A percentile compares a stretch with the other conserved stretches of the same genome.
Conservation (phyloP, 768 basidiomycete species). For the Holtermannia corniformis region DNA sequence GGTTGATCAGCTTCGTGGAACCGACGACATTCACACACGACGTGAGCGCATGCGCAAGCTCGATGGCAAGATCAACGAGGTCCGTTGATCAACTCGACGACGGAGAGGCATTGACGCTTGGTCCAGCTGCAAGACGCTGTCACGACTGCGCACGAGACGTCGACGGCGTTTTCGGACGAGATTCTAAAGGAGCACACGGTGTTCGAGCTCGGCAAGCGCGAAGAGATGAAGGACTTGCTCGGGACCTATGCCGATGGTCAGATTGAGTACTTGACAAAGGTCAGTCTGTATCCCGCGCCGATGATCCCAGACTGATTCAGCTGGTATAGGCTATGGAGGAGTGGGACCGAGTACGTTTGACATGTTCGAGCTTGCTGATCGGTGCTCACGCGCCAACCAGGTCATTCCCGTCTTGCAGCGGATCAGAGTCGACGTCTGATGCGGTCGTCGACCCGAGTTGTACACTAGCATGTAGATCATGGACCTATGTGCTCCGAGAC, state of each 20-base stretch:
- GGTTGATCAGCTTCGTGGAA: constrained; percentile 82
- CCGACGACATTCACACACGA: constrained; percentile 83
- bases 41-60: constrained; percentile 90
- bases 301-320: not conserved
- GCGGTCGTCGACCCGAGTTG: too few species aligned
- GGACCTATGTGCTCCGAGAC: too few species aligned
- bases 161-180: constrained; percentile 92
- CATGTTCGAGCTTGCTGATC: constrained; percentile 1
- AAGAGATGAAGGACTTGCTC: constrained; percentile 95
- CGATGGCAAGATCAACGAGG: constrained; percentile 92
- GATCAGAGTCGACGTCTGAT: constrained; percentile 80
- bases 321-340: constrained; percentile 96
- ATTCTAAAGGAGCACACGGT: constrained; percentile 80
- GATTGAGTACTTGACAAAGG: constrained; percentile 86
- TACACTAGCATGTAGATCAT: too few species aligned
- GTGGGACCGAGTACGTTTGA: constrained; percentile 59
- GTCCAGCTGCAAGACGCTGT: constrained; percentile 89
- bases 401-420: constrained; percentile 88
- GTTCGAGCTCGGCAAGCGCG: constrained; percentile 82
- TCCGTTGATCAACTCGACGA: constrained; percentile 37
- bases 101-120: not conserved
- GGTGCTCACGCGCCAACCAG: constrained; percentile 1
- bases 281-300: constrained; percentile 26
- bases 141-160: constrained; percentile 85
- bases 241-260: constrained; percentile 83